Conservation (phyloP, 371 early-diverging fungal species). For the Mortierella sp. region DNA sequence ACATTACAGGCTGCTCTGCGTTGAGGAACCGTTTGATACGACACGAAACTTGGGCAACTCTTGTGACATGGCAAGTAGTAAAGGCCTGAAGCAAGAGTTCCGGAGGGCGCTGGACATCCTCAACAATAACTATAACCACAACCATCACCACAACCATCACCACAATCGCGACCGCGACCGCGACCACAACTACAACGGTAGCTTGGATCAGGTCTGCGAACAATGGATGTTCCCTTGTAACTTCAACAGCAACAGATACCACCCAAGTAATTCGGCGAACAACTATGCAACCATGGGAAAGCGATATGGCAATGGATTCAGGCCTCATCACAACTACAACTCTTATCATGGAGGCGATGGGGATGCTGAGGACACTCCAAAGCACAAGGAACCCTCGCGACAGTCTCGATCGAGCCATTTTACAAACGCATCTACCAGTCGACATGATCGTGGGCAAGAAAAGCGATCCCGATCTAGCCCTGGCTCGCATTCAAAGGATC, state of each 20-base stretch:
- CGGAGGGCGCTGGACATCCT: constrained; percentile 75
- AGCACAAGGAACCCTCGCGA: constrained; percentile 6
- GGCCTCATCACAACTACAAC: constrained; percentile 11
- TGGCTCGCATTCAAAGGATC: constrained; percentile 2
- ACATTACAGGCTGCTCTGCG: constrained; percentile 76
- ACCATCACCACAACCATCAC: no score
- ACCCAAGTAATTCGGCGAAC: constrained; percentile 11
- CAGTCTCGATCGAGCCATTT: background rate
- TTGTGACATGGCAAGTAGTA: constrained; percentile 80
- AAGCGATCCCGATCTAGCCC: constrained; percentile 22
- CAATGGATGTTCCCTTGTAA: constrained; percentile 54
- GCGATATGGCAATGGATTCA: constrained; percentile 37
- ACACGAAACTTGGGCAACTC: constrained; percentile 90
- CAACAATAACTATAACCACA: no score
- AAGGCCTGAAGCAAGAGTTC: constrained; percentile 82
- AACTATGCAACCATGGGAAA: constrained; percentile 29
- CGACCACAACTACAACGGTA: constrained; percentile 54
- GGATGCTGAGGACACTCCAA: background rate
- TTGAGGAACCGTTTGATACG: constrained; percentile 92
- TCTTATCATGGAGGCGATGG: constrained; percentile 5
- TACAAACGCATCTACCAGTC: background rate
- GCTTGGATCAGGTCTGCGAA: constrained; percentile 57
- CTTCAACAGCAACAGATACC: constrained; percentile 26
- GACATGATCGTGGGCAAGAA: constrained; percentile 15
- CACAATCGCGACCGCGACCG: no score